These are phyloP conservation scores for Coemansia sp. DNA, from an alignment of 192 early-diverging fungal genomes.

Conservation along the genomic window DNA sequence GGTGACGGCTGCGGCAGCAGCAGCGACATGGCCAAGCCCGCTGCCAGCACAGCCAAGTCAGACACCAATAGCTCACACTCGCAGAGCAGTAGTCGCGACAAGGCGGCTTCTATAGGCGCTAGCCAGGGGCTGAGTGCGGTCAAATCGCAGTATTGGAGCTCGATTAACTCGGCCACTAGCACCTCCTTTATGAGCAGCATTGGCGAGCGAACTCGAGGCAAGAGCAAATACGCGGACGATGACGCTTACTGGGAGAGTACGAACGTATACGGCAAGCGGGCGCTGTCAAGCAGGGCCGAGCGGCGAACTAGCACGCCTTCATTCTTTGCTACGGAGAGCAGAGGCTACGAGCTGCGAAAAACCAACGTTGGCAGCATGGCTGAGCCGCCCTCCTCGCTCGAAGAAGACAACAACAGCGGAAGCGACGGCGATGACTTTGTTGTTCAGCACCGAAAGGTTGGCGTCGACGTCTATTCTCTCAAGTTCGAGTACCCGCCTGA, in stretches of 20 bases:
- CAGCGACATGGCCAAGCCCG: neutral
- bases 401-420: neutral
- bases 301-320: neutral
- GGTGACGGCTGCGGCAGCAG: no score
- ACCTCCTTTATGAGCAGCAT: neutral
- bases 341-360: slow-evolving; percentile 22
- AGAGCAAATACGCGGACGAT: neutral
- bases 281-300: neutral
- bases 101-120: neutral
- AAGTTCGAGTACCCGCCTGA: slow-evolving; percentile 55
- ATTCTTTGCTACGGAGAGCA: neutral
- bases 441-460: slow-evolving; percentile 12
- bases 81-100: neutral
- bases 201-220: slow-evolving; percentile 2
- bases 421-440: slow-evolving; percentile 19
- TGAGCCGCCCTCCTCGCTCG: neutral
- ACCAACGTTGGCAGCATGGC: neutral
- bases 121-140: neutral
- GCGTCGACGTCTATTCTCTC: slow-evolving; percentile 15
- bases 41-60: no score
- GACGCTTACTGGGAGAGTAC: slow-evolving; percentile 3
- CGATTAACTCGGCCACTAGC: neutral
- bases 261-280: slow-evolving; percentile 3
- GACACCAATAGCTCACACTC: neutral
- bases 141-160: slow-evolving; percentile 19